Conservation (phyloP, 1,284 basidiomycete species). For the Volvariella surrecta region DNA sequence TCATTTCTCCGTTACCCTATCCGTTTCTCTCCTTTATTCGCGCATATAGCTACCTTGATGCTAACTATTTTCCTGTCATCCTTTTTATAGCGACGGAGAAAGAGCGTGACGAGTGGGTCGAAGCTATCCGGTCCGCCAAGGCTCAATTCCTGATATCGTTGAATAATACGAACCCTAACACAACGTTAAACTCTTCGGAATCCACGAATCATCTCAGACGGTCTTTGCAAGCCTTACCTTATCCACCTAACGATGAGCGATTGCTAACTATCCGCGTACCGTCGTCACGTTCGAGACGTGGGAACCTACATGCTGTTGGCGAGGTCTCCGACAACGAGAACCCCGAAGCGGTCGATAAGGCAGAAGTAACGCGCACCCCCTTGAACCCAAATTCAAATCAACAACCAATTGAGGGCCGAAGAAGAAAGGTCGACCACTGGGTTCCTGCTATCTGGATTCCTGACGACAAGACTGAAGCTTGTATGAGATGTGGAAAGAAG, state of each 20-base stretch:
- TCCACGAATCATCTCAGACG: constrained; percentile 68
- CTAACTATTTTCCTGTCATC: constrained; percentile 3
- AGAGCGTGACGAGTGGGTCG: constrained; percentile 65
- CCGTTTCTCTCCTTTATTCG: not conserved
- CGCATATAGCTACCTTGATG: constrained; percentile 3
- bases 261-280: constrained; percentile 17
- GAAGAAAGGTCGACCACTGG: constrained; percentile 75
- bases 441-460: constrained; percentile 91
- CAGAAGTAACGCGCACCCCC: not conserved
- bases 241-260: constrained; percentile 45
- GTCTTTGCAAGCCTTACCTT: constrained; percentile 64
- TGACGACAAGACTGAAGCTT: constrained; percentile 71
- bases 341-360: constrained; percentile 3
- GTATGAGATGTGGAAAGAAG: constrained; percentile 72
- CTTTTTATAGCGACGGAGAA: constrained; percentile 35
- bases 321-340: not conserved
- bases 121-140: constrained; percentile 66
- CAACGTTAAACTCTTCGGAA: constrained; percentile 69
- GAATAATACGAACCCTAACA: constrained; percentile 63
- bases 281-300: constrained; percentile 3
- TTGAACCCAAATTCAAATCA: constrained; percentile 7
- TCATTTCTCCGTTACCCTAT: constrained; percentile 4
- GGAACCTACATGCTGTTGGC: constrained; percentile 8
- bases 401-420: constrained; percentile 18
- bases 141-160: constrained; percentile 57